These are phyloP conservation scores for Hygrocybe punicea DNA, from an alignment of 768 basidiomycete genomes.

Conservation along the genomic window DNA sequence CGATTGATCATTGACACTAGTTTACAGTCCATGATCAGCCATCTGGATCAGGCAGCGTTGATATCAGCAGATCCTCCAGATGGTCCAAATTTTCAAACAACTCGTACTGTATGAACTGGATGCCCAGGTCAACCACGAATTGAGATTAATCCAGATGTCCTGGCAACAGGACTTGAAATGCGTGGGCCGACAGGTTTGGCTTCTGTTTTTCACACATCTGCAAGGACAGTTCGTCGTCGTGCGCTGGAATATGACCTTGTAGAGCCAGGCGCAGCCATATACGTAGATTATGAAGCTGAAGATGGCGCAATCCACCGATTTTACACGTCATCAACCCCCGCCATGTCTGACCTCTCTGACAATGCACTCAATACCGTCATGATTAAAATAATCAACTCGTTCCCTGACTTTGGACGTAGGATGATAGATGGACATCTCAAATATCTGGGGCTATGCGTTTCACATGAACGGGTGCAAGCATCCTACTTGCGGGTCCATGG, in stretches of 20 bases:
- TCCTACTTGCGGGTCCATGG: conserved; percentile 22
- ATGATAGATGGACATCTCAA: conserved; percentile 26
- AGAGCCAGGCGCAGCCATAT: conserved; percentile 19
- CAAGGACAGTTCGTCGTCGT: conserved; percentile 17
- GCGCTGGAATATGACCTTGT: conserved; percentile 21
- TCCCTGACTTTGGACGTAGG: conserved; percentile 24
- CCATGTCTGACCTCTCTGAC: conserved; percentile 19
- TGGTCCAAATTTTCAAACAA: no score
- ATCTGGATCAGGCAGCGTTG: no score
- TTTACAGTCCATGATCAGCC: no score
- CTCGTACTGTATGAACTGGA: not conserved
- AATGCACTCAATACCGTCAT: conserved; percentile 21
- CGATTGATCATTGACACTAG: no score
- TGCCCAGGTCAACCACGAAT: conserved; percentile 24
- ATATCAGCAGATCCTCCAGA: no score
- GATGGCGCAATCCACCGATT: conserved; percentile 14
- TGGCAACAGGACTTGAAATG: conserved; percentile 17
- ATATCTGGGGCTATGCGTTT: conserved; percentile 19
- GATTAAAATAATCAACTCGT: conserved; percentile 17
- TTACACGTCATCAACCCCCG: conserved; percentile 7
- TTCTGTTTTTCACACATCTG: conserved; percentile 9
- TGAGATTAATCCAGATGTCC: conserved; percentile 26
- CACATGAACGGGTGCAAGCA: conserved; percentile 14
- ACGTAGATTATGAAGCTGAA: not conserved
- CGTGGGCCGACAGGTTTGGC: conserved; percentile 17